A percentile compares a stretch with the other conserved stretches of the same genome.
phyloP scores from a whole-genome alignment of 257 asterid genomes.

The Misopates orontium region DNA sequence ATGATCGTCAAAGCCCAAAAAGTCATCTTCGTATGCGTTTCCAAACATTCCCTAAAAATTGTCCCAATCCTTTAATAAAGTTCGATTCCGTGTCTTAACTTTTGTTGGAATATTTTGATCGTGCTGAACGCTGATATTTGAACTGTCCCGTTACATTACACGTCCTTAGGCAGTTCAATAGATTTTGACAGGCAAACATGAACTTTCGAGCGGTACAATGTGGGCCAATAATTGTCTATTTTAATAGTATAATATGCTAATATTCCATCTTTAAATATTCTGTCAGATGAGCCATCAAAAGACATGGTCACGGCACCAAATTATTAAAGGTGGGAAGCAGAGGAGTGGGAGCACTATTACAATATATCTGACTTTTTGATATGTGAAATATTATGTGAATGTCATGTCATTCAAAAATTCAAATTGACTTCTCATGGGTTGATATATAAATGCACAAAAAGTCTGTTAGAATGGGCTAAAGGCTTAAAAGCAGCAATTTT shows the following conservation, averaged over 20 bases:
- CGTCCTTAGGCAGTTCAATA: no score
- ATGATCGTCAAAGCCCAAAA: no score
- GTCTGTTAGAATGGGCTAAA: background rate
- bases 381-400: background rate
- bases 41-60: no score
- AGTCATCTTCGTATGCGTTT: no score
- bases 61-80: no score
- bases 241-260: background rate
- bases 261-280: background rate
- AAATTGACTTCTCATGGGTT: constrained; percentile 17
- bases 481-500: constrained; percentile 17
- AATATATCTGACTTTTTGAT: background rate
- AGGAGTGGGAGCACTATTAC: background rate
- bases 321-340: constrained; percentile 11
- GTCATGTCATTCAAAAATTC: constrained; percentile 24
- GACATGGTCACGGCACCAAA: constrained; percentile 3
- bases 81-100: no score
- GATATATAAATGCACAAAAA: no score
- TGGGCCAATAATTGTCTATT: background rate
- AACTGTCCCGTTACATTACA: no score
- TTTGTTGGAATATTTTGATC: no score
- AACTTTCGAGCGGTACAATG: background rate
- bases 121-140: no score
- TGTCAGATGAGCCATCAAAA: constrained; percentile 8
- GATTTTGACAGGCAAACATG: background rate